Conservation (phyloP, 768 basidiomycete genomes). For the Boletus tylopilopsis region DNA sequence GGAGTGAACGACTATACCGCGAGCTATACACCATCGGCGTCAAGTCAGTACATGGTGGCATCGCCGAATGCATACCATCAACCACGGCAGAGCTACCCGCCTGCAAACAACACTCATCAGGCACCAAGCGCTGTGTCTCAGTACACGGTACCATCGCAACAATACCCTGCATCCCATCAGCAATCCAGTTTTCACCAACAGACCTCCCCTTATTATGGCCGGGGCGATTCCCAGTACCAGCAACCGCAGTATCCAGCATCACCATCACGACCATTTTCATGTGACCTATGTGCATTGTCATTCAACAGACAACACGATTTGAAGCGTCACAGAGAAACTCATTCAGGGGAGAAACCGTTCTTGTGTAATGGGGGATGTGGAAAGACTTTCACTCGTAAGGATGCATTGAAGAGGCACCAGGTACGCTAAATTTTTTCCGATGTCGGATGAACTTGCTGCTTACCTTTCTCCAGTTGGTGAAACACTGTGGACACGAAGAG, state of each 20-base stretch:
- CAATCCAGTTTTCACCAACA: conserved; percentile 14
- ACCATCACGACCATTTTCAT: conserved; percentile 60
- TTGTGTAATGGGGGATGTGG: conserved; percentile 81
- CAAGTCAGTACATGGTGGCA: conserved; percentile 20
- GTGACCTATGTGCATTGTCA: conserved; percentile 72
- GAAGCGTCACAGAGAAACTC: conserved; percentile 80
- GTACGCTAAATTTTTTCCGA: conserved; percentile 35
- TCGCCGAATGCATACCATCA: conserved; percentile 20
- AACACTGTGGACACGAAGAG: conserved; percentile 72
- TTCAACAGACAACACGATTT: conserved; percentile 86
- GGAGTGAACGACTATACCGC: conserved; percentile 19
- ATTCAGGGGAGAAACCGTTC: conserved; percentile 83
- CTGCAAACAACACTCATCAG: conserved; percentile 27
- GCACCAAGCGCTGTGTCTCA: conserved; percentile 33
- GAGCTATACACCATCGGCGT: conserved; percentile 11
- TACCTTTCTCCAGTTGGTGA: conserved; percentile 54
- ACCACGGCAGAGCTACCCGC: conserved; percentile 25
- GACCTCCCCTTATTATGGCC: conserved; percentile 37
- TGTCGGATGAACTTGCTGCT: conserved; percentile 9
- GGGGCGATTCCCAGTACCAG: conserved; percentile 21
- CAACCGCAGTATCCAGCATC: conserved; percentile 52
- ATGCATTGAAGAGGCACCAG: conserved; percentile 84
- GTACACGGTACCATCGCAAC: conserved; percentile 26
- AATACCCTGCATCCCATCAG: conserved; percentile 27
- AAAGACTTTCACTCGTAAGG: conserved; percentile 85